Evolutionary conservation across 169 alveolate species (phyloP), one percentile per base, ranked within the genome.

Genomic region (Cryptosporidium ryanae): DNA sequence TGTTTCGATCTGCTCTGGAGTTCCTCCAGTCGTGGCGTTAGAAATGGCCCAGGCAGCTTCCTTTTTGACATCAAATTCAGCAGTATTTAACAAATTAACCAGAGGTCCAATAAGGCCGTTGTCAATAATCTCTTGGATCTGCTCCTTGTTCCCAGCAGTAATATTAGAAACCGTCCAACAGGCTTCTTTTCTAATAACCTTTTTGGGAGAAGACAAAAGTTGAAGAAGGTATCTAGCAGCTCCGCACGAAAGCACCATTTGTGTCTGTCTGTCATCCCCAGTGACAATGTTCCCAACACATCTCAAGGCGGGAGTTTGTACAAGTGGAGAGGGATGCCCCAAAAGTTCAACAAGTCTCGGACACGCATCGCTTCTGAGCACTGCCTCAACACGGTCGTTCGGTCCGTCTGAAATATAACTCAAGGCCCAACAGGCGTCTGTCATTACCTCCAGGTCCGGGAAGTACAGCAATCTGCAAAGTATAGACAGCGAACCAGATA

Each of bases 21-120:
- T 92, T 46, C 97, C 98, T 2, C 96, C 96, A 18, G 98, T 94
- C 34, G 98, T 96, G 6, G 99, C 98, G 90, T 97, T 98, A 89
- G 98, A 95, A 65, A 98, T 93, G 6, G 99, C 98, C 99, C 99
- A 97, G 32, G 98, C 98, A 23, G 99, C 99, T 93, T 98, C 99
- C 92, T 96, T 95, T 93, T 95, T 93, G 43, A 97, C 95, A 64
- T 96, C 99, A 76, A 92, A 93, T 81, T 97, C 98, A 67, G 96
- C 98, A 32, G 94, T 94, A 55, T 93, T 55, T 92, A 95, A 90
- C 49, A 95, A 81, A 76, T 95, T 93, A 63, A 96, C 87, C 54
- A 96, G 93, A 44, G 94, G 95, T 12, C 94, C 96, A 10, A 96
- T 90, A 38, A 94, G 84, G 34, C 94, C 96, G 63, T 91, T 90